Evolutionary conservation across 148 eudicot genomes (phyloP).

Genomic region (Nepenthes gracilis): DNA sequence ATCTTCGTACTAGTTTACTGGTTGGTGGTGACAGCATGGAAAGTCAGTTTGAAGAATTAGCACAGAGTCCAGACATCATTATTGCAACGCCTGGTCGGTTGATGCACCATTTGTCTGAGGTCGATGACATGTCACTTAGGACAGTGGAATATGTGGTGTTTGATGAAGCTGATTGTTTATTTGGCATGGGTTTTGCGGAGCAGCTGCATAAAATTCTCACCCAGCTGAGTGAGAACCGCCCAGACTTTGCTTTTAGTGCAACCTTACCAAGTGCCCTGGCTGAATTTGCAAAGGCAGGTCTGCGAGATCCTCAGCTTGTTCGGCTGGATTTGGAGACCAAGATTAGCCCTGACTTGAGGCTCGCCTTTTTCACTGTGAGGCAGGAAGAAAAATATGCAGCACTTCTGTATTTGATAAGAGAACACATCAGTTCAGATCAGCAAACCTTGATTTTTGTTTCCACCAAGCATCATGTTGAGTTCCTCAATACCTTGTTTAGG

Average conservation of each 20-base stretch:
- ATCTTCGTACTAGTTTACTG: conserved; percentile 78
- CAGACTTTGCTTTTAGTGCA: conserved; percentile 96
- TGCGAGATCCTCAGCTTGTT: conserved; percentile 77
- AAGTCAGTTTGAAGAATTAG: conserved; percentile 85
- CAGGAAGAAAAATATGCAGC: conserved; percentile 87
- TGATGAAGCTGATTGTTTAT: conserved; percentile 95
- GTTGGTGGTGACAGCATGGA: conserved; percentile 99
- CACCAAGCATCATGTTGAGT: conserved; percentile 82
- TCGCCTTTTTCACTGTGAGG: conserved; percentile 67
- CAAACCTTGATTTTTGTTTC: conserved; percentile 84
- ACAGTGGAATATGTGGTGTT: conserved; percentile 87
- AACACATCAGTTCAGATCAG: conserved; percentile 49
- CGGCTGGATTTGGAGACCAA: conserved; percentile 82
- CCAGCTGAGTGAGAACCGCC: conserved; percentile 69
- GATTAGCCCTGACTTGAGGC: conserved; percentile 76
- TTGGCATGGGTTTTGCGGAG: conserved; percentile 96
- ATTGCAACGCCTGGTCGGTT: conserved; percentile 98
- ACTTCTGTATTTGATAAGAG: conserved; percentile 67
- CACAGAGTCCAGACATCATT: conserved; percentile 83
- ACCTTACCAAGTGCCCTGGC: conserved; percentile 87
- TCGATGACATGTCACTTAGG: conserved; percentile 87
- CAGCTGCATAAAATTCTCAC: conserved; percentile 68
- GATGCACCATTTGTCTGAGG: conserved; percentile 90
- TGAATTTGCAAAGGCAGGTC: conserved; percentile 97
- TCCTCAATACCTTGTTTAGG: conserved; percentile 39